Evolutionary conservation across 2,329 filamentous ascomycete species (phyloP).

Genomic region (Fusarium torulosum): DNA sequence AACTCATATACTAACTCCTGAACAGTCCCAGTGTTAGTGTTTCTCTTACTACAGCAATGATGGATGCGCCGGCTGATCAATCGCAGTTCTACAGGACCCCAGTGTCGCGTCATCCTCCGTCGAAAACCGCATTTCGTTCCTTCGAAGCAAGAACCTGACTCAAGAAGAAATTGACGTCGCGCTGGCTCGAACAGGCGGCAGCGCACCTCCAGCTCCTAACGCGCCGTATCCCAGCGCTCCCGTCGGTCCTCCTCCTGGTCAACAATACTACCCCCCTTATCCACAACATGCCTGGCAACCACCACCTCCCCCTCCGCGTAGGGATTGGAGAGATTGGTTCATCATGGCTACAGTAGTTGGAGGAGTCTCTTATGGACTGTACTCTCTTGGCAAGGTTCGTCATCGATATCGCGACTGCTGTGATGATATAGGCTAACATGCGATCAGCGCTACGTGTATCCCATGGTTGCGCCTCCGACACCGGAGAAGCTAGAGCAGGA

Average conservation of each 20-base stretch:
- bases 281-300: conserved; percentile 70
- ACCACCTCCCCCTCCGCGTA: conserved; percentile 73
- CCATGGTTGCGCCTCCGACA: conserved; percentile 91
- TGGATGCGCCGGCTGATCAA: conserved; percentile 37
- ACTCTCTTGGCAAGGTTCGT: conserved; percentile 83
- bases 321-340: conserved; percentile 99
- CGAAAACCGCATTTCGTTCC: conserved; percentile 91
- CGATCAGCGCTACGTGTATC: conserved; percentile 84
- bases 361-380: conserved; percentile 89
- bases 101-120: conserved; percentile 90
- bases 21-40: conserved; percentile 59
- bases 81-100: conserved; percentile 89
- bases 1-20: conserved; percentile 37
- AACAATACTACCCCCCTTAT: conserved; percentile 62
- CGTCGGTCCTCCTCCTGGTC: conserved; percentile 58
- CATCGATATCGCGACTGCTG: background rate
- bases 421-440: conserved; percentile 26
- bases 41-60: background rate
- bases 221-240: conserved; percentile 60
- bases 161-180: conserved; percentile 93
- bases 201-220: conserved; percentile 58
- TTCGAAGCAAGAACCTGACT: conserved; percentile 96
- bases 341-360: conserved; percentile 98
- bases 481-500: conserved; percentile 94
- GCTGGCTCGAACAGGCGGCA: conserved; percentile 79